phyloP scores from a whole-genome alignment of 2,329 filamentous ascomycete species.

The Fusarium penzigii region DNA sequence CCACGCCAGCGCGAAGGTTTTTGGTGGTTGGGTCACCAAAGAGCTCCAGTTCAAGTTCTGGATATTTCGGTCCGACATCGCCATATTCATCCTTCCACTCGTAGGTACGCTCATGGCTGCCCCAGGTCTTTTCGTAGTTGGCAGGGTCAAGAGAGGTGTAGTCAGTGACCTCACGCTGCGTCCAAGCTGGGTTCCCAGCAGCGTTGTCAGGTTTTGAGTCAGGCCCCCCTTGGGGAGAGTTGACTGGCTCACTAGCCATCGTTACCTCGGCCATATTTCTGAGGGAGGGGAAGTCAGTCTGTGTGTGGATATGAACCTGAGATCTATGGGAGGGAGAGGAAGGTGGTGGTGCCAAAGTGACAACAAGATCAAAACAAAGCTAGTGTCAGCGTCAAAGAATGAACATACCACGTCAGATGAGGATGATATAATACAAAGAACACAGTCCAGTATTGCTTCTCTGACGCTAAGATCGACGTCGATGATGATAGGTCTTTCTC shows the following conservation, averaged over 20 bases:
- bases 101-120: constrained; percentile 66
- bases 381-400: background rate
- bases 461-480: background rate
- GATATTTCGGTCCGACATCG: constrained; percentile 74
- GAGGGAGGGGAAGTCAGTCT: background rate
- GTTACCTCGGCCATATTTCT: too few relatives aligned
- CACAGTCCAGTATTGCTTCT: background rate
- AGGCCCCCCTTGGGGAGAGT: background rate
- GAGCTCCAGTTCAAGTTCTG: constrained; percentile 72
- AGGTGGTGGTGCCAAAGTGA: too few relatives aligned
- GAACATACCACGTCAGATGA: background rate
- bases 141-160: constrained; percentile 39
- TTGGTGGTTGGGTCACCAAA: constrained; percentile 63
- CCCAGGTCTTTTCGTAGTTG: constrained; percentile 40
- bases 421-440: background rate
- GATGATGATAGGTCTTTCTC: background rate
- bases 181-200: constrained; percentile 48
- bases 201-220: background rate
- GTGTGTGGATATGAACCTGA: background rate
- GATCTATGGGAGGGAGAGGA: too few relatives aligned
- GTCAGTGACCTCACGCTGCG: constrained; percentile 46
- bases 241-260: background rate
- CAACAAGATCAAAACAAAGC: background rate
- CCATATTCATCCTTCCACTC: constrained; percentile 85
- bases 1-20: constrained; percentile 53